These are phyloP conservation scores for Hirsutella thompsonii DNA, from an alignment of 2,329 filamentous ascomycete species.

Conservation along the genomic window DNA sequence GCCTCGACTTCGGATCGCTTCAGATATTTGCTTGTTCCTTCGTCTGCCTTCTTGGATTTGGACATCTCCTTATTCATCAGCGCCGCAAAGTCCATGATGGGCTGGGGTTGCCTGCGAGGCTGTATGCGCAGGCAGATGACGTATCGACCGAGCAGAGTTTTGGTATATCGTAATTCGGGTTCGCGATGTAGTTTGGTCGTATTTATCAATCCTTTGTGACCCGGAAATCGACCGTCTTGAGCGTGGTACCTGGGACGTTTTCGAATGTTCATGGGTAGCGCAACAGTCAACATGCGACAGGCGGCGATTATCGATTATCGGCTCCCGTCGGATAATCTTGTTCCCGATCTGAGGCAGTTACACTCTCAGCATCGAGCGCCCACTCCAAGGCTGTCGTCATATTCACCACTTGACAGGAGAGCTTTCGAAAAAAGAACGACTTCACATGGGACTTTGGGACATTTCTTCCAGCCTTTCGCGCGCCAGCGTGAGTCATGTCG, in stretches of 20 bases:
- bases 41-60: conserved; percentile 50
- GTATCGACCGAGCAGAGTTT: no score
- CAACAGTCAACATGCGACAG: not conserved
- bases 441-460: not conserved
- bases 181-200: no score
- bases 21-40: conserved; percentile 57
- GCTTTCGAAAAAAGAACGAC: not conserved
- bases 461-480: not conserved
- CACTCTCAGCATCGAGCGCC: not conserved
- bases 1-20: conserved; percentile 80
- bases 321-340: conserved; percentile 12
- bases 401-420: not conserved
- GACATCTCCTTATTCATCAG: conserved; percentile 89
- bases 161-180: no score
- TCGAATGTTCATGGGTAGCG: not conserved
- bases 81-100: conserved; percentile 82
- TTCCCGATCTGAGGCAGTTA: not conserved
- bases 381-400: not conserved
- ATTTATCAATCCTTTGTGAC: no score
- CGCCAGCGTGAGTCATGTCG: conserved; percentile 9
- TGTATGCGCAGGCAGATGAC: no score
- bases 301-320: conserved; percentile 13
- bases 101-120: not conserved
- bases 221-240: no score
- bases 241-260: no score